These are phyloP conservation scores for Zygotorulaspora florentina DNA, from an alignment of 805 yeast species.

Conservation along the genomic window DNA sequence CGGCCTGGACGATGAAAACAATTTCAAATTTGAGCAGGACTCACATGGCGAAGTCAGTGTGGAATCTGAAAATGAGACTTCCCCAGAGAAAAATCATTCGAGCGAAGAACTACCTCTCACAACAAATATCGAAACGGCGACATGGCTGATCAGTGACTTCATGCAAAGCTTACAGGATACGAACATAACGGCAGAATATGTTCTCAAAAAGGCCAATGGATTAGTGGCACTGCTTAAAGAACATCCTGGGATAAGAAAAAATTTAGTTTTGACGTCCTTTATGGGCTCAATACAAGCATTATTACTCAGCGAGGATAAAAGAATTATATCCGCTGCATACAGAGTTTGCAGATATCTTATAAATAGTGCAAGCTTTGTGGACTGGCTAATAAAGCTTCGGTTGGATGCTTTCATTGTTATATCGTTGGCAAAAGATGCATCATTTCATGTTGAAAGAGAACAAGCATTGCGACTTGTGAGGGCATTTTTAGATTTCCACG, in stretches of 20 bases:
- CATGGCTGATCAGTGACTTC: slow-evolving; percentile 36
- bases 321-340: slow-evolving; percentile 71
- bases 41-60: not conserved
- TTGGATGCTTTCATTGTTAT: slow-evolving; percentile 61
- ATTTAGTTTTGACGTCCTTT: slow-evolving; percentile 56
- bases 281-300: slow-evolving; percentile 56
- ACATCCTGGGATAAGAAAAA: slow-evolving; percentile 59
- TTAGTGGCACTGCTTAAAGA: slow-evolving; percentile 52
- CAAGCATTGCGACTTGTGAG: slow-evolving; percentile 74
- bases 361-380: slow-evolving; percentile 50
- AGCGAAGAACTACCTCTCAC: slow-evolving; percentile 7
- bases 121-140: slow-evolving; percentile 29
- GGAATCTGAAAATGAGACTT: not conserved
- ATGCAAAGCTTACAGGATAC: slow-evolving; percentile 34
- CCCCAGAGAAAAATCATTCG: not conserved
- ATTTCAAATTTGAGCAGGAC: slow-evolving; percentile 4
- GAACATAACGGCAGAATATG: slow-evolving; percentile 22
- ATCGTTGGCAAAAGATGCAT: slow-evolving; percentile 56
- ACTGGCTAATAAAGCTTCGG: slow-evolving; percentile 49
- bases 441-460: slow-evolving; percentile 58
- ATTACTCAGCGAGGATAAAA: slow-evolving; percentile 52
- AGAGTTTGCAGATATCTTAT: slow-evolving; percentile 65
- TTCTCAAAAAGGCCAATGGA: slow-evolving; percentile 58
- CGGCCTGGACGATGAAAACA: slow-evolving; percentile 1
- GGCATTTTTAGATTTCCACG: slow-evolving; percentile 47